Evolutionary conservation across 805 yeast species (phyloP), one percentile per base, ranked within the genome.

Genomic region (Starmerella powellii): DNA sequence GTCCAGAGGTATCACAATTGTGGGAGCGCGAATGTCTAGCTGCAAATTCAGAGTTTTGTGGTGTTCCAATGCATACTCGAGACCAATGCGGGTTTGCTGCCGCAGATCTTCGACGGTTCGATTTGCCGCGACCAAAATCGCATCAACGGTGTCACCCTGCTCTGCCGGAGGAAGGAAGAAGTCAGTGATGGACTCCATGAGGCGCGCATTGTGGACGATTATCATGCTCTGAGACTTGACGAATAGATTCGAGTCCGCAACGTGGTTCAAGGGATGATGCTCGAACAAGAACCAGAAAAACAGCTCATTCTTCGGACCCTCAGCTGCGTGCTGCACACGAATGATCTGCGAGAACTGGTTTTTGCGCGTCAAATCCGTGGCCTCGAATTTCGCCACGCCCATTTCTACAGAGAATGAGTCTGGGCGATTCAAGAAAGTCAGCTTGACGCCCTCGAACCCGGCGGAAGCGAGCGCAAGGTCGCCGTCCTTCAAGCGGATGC

Each of bases 121-220:
- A 48, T 87, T 95, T 0, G 99, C 98, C 1, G 95, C 97, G 59
- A 75, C 79, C 74, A 91, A 74, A 20, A 93, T 74, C 8, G 91
- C 91, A 29, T 86, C 88, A 18, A 91, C 76, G 0, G 96, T 86
- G 55, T 87, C 94, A 42, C 78, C 67, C 53, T 87, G 94, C 21
- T 76, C 76, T 45, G 76, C 76, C 17, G 95, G 95, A 1, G 96
- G 95, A 37, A 72, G 76, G 67, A 91, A 91, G 55, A 93, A 88
- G 44, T 60, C 63, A 13, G 73, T 69, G 38, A 91, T 68, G 44
- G 76, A 80, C 52, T 86, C 91, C 24, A 88, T 68, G 51, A 91
- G 82, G 34, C 67, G 71, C n/a, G 84, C 80, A 59, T 88, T 87
- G 60, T 91, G 88, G 56, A 80, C 85, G 15, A 93, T 76, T 0